phyloP scores from a whole-genome alignment of 2,329 filamentous ascomycete species.

The Fusarium sp. region DNA sequence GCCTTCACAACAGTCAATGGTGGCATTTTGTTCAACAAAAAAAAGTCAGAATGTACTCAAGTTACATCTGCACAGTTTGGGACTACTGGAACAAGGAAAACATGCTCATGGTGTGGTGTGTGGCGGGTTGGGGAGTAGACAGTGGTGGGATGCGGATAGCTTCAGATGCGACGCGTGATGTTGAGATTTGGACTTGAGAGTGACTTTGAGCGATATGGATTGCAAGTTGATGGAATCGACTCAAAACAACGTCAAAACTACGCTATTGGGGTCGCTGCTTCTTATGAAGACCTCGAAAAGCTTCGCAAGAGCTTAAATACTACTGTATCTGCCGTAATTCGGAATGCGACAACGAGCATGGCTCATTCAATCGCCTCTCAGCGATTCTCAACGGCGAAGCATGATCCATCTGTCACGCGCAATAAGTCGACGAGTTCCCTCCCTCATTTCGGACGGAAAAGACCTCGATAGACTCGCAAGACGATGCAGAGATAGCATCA shows the following conservation, averaged over 20 bases:
- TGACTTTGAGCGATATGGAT: conserved; percentile 48
- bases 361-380: conserved; percentile 40
- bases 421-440: conserved; percentile 36
- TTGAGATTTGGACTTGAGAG: conserved; percentile 41
- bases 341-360: conserved; percentile 52
- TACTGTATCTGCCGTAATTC: conserved; percentile 44
- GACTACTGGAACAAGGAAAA: not conserved
- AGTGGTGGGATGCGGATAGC: conserved; percentile 52
- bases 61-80: not conserved
- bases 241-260: conserved; percentile 28
- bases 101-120: conserved; percentile 28
- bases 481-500: conserved; percentile 50
- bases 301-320: conserved; percentile 17
- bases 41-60: conserved; percentile 26
- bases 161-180: conserved; percentile 49
- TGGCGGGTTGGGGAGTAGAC: conserved; percentile 38
- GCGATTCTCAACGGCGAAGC: conserved; percentile 27
- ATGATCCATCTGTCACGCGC: conserved; percentile 29
- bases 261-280: conserved; percentile 30
- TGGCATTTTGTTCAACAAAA: conserved; percentile 25
- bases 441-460: conserved; percentile 44
- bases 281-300: conserved; percentile 25
- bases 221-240: conserved; percentile 21
- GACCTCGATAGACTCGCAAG: conserved; percentile 35
- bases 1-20: conserved; percentile 8